Conservation (phyloP, 805 yeast genomes). For the Lachancea quebecensis region DNA sequence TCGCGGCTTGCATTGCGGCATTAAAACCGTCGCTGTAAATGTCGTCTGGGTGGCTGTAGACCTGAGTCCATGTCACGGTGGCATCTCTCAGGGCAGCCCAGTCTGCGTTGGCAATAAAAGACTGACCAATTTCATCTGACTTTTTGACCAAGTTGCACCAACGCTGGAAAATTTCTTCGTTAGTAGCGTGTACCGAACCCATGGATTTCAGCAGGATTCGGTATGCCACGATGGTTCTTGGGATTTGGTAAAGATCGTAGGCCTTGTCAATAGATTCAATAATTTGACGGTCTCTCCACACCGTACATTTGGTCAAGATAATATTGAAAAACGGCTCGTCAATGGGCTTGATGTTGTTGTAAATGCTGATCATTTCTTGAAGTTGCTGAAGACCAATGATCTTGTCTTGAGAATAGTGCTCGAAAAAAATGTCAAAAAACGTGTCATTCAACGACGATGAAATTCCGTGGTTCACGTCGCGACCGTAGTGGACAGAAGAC, state of each 20-base stretch:
- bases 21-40: constrained; percentile 22
- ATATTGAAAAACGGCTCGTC: constrained; percentile 83
- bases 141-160: constrained; percentile 50
- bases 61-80: constrained; percentile 40
- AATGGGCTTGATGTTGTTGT: constrained; percentile 49
- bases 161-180: constrained; percentile 46
- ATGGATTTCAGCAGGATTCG: constrained; percentile 67
- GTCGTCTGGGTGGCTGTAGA: constrained; percentile 10
- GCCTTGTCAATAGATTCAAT: constrained; percentile 57
- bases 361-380: constrained; percentile 47
- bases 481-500: constrained; percentile 52
- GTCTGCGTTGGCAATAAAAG: constrained; percentile 71
- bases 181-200: constrained; percentile 50
- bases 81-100: constrained; percentile 82
- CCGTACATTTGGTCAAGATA: constrained; percentile 54
- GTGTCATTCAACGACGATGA: constrained; percentile 66
- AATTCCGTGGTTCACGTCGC: constrained; percentile 56
- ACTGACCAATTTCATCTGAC: constrained; percentile 46
- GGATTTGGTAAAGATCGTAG: constrained; percentile 49
- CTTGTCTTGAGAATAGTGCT: constrained; percentile 41
- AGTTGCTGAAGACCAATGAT: constrained; percentile 52
- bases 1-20: constrained; percentile 35
- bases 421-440: constrained; percentile 63
- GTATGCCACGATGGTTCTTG: constrained; percentile 60
- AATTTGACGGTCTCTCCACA: constrained; percentile 62